Base-by-base conservation (phyloP, 2,329 filamentous ascomycete genomes). In the Aspergillus caelatus region DNA sequence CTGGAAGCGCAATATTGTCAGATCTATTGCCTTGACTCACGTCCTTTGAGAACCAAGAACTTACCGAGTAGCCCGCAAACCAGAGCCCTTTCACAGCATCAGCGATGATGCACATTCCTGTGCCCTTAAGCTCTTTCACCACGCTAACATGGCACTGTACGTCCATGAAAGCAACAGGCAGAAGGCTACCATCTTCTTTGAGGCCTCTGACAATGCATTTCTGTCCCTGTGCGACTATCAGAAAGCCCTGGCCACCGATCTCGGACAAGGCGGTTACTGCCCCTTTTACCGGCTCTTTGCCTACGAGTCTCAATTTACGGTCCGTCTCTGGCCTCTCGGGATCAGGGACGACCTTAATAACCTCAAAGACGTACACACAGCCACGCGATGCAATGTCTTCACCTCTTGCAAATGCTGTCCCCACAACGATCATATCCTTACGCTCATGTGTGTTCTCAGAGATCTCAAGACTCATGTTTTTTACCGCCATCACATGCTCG, bases 191-290 rank as follows among this genome's bases (percentile, higher is more conserved):
- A 74, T 99, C 95, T 77, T 99, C 95, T 76, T 97, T 97, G 3
- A 99, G 84, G 46, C 95, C 95, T 63, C 95, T 86, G 1, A 99
- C 93, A 91, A 99, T 96, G 76, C 93, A 94, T 79, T 99, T 99
- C 73, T 97, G 94, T 0, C 95, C 95, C 75, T 99, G 95, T 0
- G 94, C 93, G 46, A 91, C 91, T 65, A 95, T 89, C 84, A 96
- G 88, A 69, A 94, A 93, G 1, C 91, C 95, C 78, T 95, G 93
- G 0, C 89, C 93, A 48, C 92, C 94, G 60, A 96, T 90, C 67
- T 91, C 90, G 0, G 91, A 93, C 12, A 99, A 78, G 0, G 92
- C 91, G 16, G 94, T 97, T 28, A 99, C 92, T 4, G 93, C 93
- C 11, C 95, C 95, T 57, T 95, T 91, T 30, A 98, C 93, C 58